These are phyloP conservation scores for Meredithiella fracta DNA, from an alignment of 2,329 filamentous ascomycete species.

Conservation along the genomic window DNA sequence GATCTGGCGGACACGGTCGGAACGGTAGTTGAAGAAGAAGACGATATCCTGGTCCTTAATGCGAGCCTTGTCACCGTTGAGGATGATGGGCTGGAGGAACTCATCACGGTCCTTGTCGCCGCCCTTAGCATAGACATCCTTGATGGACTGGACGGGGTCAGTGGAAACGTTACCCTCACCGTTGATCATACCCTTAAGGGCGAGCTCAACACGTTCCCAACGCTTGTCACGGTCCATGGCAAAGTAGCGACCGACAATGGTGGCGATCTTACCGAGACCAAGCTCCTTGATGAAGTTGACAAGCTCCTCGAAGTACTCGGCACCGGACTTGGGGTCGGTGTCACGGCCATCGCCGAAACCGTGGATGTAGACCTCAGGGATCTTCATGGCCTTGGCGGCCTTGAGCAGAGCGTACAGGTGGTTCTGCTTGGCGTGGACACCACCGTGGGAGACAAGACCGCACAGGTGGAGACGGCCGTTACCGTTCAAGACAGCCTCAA, in stretches of 20 bases:
- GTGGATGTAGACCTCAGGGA: constrained; percentile 92
- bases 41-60: constrained; percentile 85
- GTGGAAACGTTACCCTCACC: constrained; percentile 76
- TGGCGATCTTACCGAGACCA: constrained; percentile 73
- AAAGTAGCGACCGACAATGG: constrained; percentile 89
- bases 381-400: constrained; percentile 72
- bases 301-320: constrained; percentile 74
- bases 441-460: constrained; percentile 85
- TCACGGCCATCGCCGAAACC: constrained; percentile 98
- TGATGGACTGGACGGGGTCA: constrained; percentile 74
- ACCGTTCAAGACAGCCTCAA: constrained; percentile 65
- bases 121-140: constrained; percentile 69
- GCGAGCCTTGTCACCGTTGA: constrained; percentile 70
- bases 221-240: constrained; percentile 99
- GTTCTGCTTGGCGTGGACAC: constrained; percentile 91
- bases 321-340: constrained; percentile 89
- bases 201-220: constrained; percentile 88
- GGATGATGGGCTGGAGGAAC: constrained; percentile 94
- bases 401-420: constrained; percentile 78
- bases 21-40: constrained; percentile 99
- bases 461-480: constrained; percentile 86
- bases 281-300: constrained; percentile 68
- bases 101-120: constrained; percentile 64
- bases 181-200: constrained; percentile 67
- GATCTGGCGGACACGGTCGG: constrained; percentile 90